Base-by-base conservation (phyloP, 208 protist genomes). In the Leptomonas seymouri region DNA sequence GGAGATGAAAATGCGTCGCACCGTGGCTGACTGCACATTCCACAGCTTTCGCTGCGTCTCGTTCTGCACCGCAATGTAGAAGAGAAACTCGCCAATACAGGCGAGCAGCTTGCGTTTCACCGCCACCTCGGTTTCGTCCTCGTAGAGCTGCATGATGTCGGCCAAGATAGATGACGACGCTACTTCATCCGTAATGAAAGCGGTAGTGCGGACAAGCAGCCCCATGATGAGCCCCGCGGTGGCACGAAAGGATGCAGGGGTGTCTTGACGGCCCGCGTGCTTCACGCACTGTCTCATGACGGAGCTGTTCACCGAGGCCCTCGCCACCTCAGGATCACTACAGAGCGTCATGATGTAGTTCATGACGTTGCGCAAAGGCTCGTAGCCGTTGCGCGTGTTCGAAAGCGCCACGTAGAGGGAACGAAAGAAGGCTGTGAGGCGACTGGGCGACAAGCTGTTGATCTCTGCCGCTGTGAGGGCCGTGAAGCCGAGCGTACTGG, bases 241-340 rank as follows among this genome's bases (percentile, higher is more conserved):
- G 9, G 83, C 73, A n/a, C 89, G 74, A 30, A 90, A 85, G 6
- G 41, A 75, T 11, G 78, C 61, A 0, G 91, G 72, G 7, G 80
- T 76, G 20, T 91, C 78, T 31, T 71, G 74, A 34, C 82, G 67
- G 6, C 76, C 78, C 11, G 85, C 76, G 66, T 96, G 78, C 61
- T 89, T 89, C 12, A 96, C 68, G 76, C 89, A 97, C 27, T 97
- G 74, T 48, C 76, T 84, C 91, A 97, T 94, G 3, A 97, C 74
- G n/a, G 90, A 91, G 76, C 90, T 94, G 76, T 97, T 98, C 12
- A 97, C 83, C 50, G 96, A 76, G 18, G 92, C 74, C 46, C 93
- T 95, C n/a, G 95, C 91, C 59, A 84, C 89, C 31, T 77, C 67
- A 2, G 86, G 66, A 45, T 94, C 92, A 27, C 67, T 63, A 61